A percentile compares a stretch with the other conserved stretches of the same genome.
Evolutionary conservation across 345 rosid genomes (phyloP).

Genomic region (Noccaea caerulescens): DNA sequence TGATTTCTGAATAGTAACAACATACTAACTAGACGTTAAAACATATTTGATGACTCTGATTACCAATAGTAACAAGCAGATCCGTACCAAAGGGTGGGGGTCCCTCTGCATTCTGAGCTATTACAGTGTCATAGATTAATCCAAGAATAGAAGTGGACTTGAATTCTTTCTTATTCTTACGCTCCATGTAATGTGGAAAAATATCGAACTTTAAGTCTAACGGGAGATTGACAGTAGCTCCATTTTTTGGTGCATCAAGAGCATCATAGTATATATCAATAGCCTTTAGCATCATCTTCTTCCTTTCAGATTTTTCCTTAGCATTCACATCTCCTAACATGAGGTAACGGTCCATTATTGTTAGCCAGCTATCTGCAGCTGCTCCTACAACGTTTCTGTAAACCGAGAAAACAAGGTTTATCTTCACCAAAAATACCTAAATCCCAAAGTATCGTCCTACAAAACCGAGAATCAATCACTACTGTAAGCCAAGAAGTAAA

Average conservation of each 20-base stretch:
- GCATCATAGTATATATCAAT: conserved; percentile 76
- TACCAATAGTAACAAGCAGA: neutral
- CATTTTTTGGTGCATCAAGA: conserved; percentile 70
- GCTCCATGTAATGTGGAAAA: conserved; percentile 69
- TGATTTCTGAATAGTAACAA: conserved; percentile 46
- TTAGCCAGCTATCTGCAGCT: conserved; percentile 74
- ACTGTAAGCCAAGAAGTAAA: neutral
- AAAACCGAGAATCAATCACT: neutral
- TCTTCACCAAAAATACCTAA: neutral
- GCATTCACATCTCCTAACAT: conserved; percentile 44
- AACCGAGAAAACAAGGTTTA: conserved; percentile 27
- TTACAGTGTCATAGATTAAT: conserved; percentile 55
- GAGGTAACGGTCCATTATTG: conserved; percentile 72
- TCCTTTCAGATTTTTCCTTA: conserved; percentile 47
- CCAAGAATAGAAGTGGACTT: conserved; percentile 69
- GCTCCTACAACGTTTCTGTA: conserved; percentile 55
- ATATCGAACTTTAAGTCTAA: conserved; percentile 42
- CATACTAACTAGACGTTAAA: neutral
- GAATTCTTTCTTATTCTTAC: conserved; percentile 30
- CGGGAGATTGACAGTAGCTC: conserved; percentile 60
- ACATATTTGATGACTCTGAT: neutral
- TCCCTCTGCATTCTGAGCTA: conserved; percentile 33
- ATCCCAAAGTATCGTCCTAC: neutral
- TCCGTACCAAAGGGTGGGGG: conserved; percentile 46
- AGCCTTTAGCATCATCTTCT: conserved; percentile 44